phyloP scores from a whole-genome alignment of 768 basidiomycete species.

The Suillus americanus region DNA sequence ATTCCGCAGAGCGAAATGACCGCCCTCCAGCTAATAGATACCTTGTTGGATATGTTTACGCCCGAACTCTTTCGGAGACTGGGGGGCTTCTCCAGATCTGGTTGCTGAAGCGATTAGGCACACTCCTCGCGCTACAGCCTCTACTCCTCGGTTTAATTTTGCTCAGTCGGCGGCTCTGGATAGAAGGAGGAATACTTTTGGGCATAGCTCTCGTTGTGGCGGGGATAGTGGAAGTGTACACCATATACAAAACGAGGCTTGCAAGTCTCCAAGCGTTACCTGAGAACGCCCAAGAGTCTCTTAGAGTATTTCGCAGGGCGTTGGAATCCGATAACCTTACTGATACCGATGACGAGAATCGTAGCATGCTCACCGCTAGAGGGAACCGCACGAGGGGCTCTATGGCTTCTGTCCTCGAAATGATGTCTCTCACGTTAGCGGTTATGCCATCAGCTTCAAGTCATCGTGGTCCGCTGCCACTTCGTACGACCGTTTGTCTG shows the following conservation, averaged over 20 bases:
- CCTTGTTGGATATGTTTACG: conserved; percentile 77
- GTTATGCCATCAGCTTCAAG: conserved; percentile 64
- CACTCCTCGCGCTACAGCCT: conserved; percentile 71
- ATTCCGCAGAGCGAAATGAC: neutral
- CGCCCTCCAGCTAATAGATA: conserved; percentile 66
- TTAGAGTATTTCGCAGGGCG: conserved; percentile 50
- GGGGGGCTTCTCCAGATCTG: conserved; percentile 76
- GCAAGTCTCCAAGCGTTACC: conserved; percentile 52
- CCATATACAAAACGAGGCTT: conserved; percentile 45
- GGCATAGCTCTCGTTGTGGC: conserved; percentile 55
- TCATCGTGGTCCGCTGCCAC: conserved; percentile 59
- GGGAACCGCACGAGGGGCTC: conserved; percentile 56
- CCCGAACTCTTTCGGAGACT: conserved; percentile 69
- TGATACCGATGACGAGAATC: conserved; percentile 49
- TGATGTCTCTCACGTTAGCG: conserved; percentile 80
- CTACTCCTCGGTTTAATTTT: conserved; percentile 73
- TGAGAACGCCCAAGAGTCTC: conserved; percentile 54
- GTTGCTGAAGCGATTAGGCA: conserved; percentile 71
- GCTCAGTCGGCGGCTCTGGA: conserved; percentile 66
- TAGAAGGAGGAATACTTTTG: conserved; percentile 64
- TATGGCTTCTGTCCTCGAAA: conserved; percentile 79
- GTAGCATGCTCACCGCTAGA: conserved; percentile 42
- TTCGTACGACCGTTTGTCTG: conserved; percentile 47
- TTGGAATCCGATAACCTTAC: conserved; percentile 39
- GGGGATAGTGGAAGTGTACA: conserved; percentile 61